These are phyloP conservation scores for Mycosarcoma maydis DNA, from an alignment of 1,284 basidiomycete genomes.

Conservation along the genomic window DNA sequence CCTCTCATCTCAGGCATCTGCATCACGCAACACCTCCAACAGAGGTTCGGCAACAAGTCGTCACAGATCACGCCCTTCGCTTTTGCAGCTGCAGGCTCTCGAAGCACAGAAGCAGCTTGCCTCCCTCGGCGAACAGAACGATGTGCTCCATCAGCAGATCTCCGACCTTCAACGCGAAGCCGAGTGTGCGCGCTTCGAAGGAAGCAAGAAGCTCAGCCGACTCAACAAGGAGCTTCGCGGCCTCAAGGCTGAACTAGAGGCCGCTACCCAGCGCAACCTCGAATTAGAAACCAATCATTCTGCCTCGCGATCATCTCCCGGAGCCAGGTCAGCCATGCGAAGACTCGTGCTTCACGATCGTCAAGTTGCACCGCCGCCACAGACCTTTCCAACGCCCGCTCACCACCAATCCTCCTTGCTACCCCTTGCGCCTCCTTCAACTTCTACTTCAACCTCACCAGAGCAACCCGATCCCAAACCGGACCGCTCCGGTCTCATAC, in stretches of 20 bases:
- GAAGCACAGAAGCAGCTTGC: slow-evolving; percentile 56
- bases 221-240: slow-evolving; percentile 59
- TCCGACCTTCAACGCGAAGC: slow-evolving; percentile 57
- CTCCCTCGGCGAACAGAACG: slow-evolving; percentile 53
- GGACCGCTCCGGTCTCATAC: slow-evolving; percentile 6
- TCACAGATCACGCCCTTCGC: slow-evolving; percentile 29
- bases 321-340: slow-evolving; percentile 8
- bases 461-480: slow-evolving; percentile 1
- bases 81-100: slow-evolving; percentile 32
- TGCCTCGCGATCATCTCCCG: slow-evolving; percentile 2
- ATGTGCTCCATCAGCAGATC: slow-evolving; percentile 53
- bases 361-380: slow-evolving; percentile 2
- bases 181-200: slow-evolving; percentile 46
- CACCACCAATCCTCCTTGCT: not conserved
- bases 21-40: slow-evolving; percentile 3
- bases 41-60: slow-evolving; percentile 3
- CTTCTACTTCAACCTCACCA: too few species aligned
- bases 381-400: not conserved
- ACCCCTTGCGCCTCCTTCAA: not conserved
- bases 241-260: slow-evolving; percentile 55
- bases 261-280: slow-evolving; percentile 46
- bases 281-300: slow-evolving; percentile 45
- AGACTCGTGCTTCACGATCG: not conserved
- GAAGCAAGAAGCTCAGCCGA: slow-evolving; percentile 43
- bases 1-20: slow-evolving; percentile 9